Evolutionary conservation across 2,329 filamentous ascomycete genomes (phyloP).

Genomic region (Diplodia mutila): DNA sequence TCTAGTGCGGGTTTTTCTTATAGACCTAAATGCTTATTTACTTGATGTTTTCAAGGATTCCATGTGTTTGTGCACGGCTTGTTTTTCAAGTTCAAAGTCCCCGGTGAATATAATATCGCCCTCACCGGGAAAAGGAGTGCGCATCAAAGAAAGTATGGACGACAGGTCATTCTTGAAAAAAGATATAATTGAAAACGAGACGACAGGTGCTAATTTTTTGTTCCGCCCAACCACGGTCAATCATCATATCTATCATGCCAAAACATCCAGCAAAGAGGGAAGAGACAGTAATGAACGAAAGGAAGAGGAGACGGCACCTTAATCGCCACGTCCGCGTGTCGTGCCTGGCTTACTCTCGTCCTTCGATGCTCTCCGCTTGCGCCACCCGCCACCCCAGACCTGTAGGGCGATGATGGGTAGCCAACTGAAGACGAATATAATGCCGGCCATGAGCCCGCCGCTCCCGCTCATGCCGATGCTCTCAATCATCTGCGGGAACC

Average conservation of each 20-base stretch:
- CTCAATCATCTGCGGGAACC: slow-evolving; percentile 47
- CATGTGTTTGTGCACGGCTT: too few species aligned
- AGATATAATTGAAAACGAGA: too few species aligned
- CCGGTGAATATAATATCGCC: too few species aligned
- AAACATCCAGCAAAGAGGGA: neutral
- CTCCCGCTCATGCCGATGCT: slow-evolving; percentile 42
- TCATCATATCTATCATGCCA: neutral
- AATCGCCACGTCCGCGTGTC: slow-evolving; percentile 7
- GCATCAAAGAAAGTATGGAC: too few species aligned
- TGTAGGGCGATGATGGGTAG: slow-evolving; percentile 35
- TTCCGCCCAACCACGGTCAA: neutral
- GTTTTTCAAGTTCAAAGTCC: too few species aligned
- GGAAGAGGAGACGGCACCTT: neutral
- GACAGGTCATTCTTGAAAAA: too few species aligned
- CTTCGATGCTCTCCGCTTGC: slow-evolving; percentile 16
- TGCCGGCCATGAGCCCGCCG: slow-evolving; percentile 43
- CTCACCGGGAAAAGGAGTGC: too few species aligned
- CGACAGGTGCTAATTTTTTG: neutral
- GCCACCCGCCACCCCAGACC: slow-evolving; percentile 8
- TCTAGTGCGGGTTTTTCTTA: too few species aligned
- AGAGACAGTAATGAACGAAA: neutral
- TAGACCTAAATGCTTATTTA: too few species aligned
- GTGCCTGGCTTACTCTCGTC: neutral
- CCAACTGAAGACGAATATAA: slow-evolving; percentile 32
- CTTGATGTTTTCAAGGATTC: too few species aligned